Percentiles rank a stretch among this genome's conserved stretches.
Conservation (phyloP, 225 moss, liverwort and hornwort genomes). For the Polytrichum formosum region DNA sequence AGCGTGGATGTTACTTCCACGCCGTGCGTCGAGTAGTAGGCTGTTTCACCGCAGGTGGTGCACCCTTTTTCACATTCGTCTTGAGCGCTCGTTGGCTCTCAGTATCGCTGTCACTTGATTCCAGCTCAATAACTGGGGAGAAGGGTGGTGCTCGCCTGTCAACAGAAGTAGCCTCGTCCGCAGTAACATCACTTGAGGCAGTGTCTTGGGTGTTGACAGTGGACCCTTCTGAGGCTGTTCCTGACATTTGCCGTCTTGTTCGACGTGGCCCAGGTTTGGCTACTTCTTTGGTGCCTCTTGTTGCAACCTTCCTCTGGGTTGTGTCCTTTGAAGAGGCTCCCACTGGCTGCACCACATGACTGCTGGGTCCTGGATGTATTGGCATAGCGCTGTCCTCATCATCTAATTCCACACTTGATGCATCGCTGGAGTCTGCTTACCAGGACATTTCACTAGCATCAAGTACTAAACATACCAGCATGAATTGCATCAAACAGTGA, state of each 20-base stretch:
- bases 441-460: not conserved
- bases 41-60: slow-evolving; percentile 21
- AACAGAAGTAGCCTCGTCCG: slow-evolving; percentile 33
- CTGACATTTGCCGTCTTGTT: slow-evolving; percentile 42
- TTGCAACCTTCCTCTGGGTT: slow-evolving; percentile 15
- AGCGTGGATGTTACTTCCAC: slow-evolving; percentile 33
- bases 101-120: slow-evolving; percentile 28
- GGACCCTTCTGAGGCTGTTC: slow-evolving; percentile 23
- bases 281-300: slow-evolving; percentile 18
- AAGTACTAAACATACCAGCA: no score
- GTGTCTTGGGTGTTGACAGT: slow-evolving; percentile 11
- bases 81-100: slow-evolving; percentile 22
- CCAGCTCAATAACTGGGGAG: slow-evolving; percentile 10
- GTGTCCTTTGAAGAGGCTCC: slow-evolving; percentile 22
- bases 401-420: slow-evolving; percentile 34
- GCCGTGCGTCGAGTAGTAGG: slow-evolving; percentile 37
- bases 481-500: no score
- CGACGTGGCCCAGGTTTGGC: slow-evolving; percentile 26
- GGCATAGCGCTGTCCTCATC: slow-evolving; percentile 14
- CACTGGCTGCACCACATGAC: slow-evolving; percentile 16
- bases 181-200: slow-evolving; percentile 10
- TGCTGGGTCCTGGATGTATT: slow-evolving; percentile 22
- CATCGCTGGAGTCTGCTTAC: slow-evolving; percentile 33
- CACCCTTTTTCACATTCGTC: slow-evolving; percentile 19
- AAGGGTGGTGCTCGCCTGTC: slow-evolving; percentile 15